Evolutionary conservation across 1,284 basidiomycete genomes (phyloP).

Genomic region (Trametes sp.): DNA sequence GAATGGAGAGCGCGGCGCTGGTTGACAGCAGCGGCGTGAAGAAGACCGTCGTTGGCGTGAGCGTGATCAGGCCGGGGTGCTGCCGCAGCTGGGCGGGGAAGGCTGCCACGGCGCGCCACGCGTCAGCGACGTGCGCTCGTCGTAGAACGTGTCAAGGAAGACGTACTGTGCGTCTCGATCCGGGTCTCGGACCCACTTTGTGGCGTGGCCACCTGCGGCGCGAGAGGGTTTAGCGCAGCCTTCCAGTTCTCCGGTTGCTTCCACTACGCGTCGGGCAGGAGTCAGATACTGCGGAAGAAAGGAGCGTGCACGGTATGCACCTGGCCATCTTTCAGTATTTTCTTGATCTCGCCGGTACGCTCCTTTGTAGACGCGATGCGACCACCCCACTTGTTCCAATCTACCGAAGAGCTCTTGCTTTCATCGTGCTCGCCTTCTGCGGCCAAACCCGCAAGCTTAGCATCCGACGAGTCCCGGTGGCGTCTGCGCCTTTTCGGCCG

Average conservation of each 20-base stretch:
- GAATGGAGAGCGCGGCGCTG: conserved; percentile 54
- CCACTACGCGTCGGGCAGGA: conserved; percentile 29
- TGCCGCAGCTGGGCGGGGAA: conserved; percentile 66
- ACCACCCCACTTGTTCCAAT: conserved; percentile 65
- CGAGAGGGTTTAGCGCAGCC: conserved; percentile 27
- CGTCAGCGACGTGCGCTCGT: conserved; percentile 17
- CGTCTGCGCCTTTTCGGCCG: conserved; percentile 32
- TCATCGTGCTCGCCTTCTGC: not conserved
- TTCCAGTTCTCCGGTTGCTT: conserved; percentile 38
- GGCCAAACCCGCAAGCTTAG: conserved; percentile 7
- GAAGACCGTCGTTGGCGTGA: conserved; percentile 55
- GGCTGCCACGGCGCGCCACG: conserved; percentile 45
- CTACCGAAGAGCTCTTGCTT: conserved; percentile 37
- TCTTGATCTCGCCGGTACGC: conserved; percentile 51
- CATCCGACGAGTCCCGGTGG: conserved; percentile 7
- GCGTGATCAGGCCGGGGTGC: conserved; percentile 63
- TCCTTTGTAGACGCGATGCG: conserved; percentile 55
- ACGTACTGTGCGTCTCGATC: conserved; percentile 52
- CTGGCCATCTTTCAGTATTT: conserved; percentile 46
- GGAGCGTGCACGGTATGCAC: conserved; percentile 38
- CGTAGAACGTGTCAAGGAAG: not conserved
- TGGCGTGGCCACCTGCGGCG: conserved; percentile 27
- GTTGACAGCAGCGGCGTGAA: conserved; percentile 63
- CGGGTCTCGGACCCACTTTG: conserved; percentile 27
- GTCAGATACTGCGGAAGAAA: conserved; percentile 2